Evolutionary conservation across 2,329 filamentous ascomycete genomes (phyloP), one percentile per base, ranked within the genome.

Genomic region (Penicillium fuscoglaucum): DNA sequence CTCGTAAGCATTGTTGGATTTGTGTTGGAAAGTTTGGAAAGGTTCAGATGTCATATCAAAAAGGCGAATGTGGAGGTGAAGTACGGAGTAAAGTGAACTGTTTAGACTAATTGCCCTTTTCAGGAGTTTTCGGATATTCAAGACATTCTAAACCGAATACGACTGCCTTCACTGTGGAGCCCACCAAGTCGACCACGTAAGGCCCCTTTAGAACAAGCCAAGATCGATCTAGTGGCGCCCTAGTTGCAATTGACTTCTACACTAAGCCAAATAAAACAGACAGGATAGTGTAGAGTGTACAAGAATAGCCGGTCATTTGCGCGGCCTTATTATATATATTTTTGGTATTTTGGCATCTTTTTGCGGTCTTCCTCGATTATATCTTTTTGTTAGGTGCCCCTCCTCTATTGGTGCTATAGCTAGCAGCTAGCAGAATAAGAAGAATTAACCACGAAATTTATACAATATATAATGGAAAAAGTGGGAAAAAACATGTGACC

Each of bases 201-300:
- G 46, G 46, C 53, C 8, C 8, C 17, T 37, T 44, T n/a, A 44
- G n/a, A 44, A 33, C 40, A 56, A 53, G 53, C 53, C 53, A 56
- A 56, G 46, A 24, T 39, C 29, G 39, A 56, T 39, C 31, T 56
- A 52, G 39, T 52, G 19, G 40, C 39, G 19, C 3, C 19, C 39
- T 52, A 56, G 46, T 50, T 44, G 53, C 53, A 43, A 55, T 55
- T 55, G 45, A 55, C 37, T 50, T 50, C 6, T 21, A 21, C 31
- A 47, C 31, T 31, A 21, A 9, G 29, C 19, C 35, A 37, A 43
- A 50, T 43, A 49, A 43, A 50, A 15, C 2, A 12, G 28, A 28
- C 15, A n/a, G 13, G 13, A 15, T 26, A 29, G 26, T 21, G 24
- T 28, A 48, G n/a, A 19, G 9, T 33, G 12, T 19, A 46, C 13